phyloP scores from a whole-genome alignment of 768 basidiomycete genomes.

The Suillus americanus region DNA sequence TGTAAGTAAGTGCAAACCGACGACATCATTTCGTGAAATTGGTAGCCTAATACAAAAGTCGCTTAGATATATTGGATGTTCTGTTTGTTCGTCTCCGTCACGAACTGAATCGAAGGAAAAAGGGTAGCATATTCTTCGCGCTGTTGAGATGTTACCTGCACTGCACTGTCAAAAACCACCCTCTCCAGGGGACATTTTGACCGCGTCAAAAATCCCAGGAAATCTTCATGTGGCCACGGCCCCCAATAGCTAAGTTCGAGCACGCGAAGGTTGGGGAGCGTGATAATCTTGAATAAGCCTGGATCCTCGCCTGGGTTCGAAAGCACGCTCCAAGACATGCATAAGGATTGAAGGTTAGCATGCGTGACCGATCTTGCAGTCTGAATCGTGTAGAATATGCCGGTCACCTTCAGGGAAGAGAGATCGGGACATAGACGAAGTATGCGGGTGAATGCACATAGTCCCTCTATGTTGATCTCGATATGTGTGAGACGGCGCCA shows the following conservation, averaged over 20 bases:
- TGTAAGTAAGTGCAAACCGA: too few species aligned
- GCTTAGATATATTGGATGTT: too few species aligned
- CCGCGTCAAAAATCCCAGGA: constrained; percentile 18
- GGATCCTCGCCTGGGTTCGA: neutral
- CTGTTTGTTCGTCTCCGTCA: too few species aligned
- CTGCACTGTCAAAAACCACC: neutral
- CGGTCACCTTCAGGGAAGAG: neutral
- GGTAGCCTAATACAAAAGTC: too few species aligned
- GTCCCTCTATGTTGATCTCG: constrained; percentile 1
- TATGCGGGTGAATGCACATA: constrained; percentile 2
- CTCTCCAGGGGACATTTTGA: constrained; percentile 19
- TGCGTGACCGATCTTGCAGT: neutral
- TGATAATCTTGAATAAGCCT: constrained; percentile 13
- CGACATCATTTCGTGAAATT: too few species aligned
- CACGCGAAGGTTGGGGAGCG: constrained; percentile 13
- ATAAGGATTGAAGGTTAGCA: neutral
- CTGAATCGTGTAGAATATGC: neutral
- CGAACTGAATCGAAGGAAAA: neutral
- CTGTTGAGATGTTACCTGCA: neutral
- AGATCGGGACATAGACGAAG: neutral
- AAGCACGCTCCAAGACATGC: neutral
- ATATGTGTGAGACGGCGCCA: constrained; percentile 15
- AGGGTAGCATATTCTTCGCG: neutral
- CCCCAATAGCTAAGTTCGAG: constrained; percentile 9
- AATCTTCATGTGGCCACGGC: constrained; percentile 14